These are phyloP conservation scores for Bipolaris bicolor DNA, from an alignment of 2,329 filamentous ascomycete genomes.

Conservation along the genomic window DNA sequence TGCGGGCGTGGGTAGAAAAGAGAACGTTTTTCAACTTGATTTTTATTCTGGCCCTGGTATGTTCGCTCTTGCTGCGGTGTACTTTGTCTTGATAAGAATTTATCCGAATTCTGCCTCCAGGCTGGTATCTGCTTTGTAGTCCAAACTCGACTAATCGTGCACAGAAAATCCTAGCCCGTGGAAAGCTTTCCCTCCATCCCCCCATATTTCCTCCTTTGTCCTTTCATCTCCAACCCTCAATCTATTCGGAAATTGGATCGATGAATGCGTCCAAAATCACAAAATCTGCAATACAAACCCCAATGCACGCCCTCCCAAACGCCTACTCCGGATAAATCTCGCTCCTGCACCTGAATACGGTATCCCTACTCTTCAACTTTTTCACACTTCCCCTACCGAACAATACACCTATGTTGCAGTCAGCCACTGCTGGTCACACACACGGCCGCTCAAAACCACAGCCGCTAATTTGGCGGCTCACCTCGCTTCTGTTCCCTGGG, in stretches of 20 bases:
- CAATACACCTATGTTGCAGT: not conserved
- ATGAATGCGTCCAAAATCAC: not conserved
- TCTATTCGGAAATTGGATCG: not conserved
- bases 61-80: not conserved
- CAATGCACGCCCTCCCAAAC: not conserved
- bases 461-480: not conserved
- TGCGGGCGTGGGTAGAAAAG: not conserved
- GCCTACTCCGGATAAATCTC: not conserved
- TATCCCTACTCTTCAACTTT: not conserved
- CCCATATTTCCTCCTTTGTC: not conserved
- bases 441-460: not conserved
- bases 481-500: not conserved
- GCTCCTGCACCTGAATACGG: not conserved
- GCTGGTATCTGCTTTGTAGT: not conserved
- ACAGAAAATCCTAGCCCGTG: not conserved
- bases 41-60: not conserved
- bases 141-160: not conserved
- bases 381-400: not conserved
- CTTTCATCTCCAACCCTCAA: not conserved
- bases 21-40: not conserved
- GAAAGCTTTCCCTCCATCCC: not conserved
- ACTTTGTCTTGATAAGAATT: not conserved
- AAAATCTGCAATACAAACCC: not conserved
- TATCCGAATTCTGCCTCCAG: not conserved
- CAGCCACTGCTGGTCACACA: not conserved